A percentile compares a stretch with the other conserved stretches of the same genome.
phyloP scores from a whole-genome alignment of 805 yeast species.

The Candida ortonii region DNA sequence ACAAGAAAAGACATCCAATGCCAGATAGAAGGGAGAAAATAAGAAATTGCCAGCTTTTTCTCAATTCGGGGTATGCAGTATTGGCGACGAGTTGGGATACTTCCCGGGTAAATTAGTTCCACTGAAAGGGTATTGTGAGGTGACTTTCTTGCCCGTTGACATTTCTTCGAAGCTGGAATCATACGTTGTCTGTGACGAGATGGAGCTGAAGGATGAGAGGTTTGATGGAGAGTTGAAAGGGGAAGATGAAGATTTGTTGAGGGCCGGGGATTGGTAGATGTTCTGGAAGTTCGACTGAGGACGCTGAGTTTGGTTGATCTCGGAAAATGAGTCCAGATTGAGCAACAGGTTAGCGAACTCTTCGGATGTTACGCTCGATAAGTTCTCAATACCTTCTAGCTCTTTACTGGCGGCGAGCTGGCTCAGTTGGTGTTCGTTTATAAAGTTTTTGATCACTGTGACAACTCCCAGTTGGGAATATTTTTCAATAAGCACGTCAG shows the following conservation, averaged over 20 bases:
- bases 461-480: constrained; percentile 52
- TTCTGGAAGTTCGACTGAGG: constrained; percentile 13
- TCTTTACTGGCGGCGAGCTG: constrained; percentile 20
- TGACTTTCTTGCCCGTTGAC: constrained; percentile 13
- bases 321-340: constrained; percentile 17
- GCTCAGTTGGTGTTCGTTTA: constrained; percentile 26
- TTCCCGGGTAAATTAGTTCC: constrained; percentile 13
- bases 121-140: constrained; percentile 4
- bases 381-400: constrained; percentile 16
- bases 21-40: too few species aligned
- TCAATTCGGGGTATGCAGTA: constrained; percentile 17
- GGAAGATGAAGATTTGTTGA: constrained; percentile 23
- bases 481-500: constrained; percentile 52
- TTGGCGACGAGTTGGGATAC: constrained; percentile 28
- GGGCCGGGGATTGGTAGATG: constrained; percentile 22
- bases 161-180: constrained; percentile 27
- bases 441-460: constrained; percentile 38
- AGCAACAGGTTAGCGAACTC: constrained; percentile 19
- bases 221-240: constrained; percentile 33
- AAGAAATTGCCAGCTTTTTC: constrained; percentile 7
- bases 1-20: too few species aligned
- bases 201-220: constrained; percentile 32
- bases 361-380: constrained; percentile 10
- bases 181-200: constrained; percentile 31
- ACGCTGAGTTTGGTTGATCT: constrained; percentile 12